Evolutionary conservation across 2,329 filamentous ascomycete species (phyloP).

Genomic region (Neodidymelliopsis sp.): DNA sequence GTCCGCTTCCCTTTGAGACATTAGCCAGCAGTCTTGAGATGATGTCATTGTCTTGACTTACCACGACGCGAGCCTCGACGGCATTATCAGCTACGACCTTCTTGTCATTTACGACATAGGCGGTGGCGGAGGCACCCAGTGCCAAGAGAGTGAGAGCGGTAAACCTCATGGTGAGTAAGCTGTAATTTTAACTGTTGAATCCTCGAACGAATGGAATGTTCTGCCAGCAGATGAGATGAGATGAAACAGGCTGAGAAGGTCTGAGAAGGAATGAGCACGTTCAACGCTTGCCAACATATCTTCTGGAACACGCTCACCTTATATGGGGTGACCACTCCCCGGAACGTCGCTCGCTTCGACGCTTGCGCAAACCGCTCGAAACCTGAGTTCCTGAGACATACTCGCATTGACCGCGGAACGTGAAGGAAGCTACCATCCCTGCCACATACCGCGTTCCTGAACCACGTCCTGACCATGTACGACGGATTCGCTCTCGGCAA

Average conservation of each 20-base stretch:
- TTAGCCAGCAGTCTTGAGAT: conserved; percentile 13
- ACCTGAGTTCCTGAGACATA: conserved; percentile 29
- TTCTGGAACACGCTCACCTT: conserved; percentile 30
- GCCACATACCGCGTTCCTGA: conserved; percentile 13
- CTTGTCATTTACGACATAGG: conserved; percentile 43
- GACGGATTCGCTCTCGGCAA: conserved; percentile 12
- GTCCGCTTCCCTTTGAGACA: conserved; percentile 32
- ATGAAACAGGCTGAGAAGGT: conserved; percentile 38
- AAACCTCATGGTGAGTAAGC: conserved; percentile 42
- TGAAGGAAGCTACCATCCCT: conserved; percentile 19
- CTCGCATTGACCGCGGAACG: conserved; percentile 26
- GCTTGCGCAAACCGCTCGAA: conserved; percentile 10
- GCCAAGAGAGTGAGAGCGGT: conserved; percentile 39
- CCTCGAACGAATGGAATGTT: conserved; percentile 29
- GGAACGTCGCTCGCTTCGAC: conserved; percentile 6
- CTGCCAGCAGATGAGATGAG: conserved; percentile 42
- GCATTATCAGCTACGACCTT: conserved; percentile 27
- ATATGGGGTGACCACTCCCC: conserved; percentile 33
- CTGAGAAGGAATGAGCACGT: conserved; percentile 47
- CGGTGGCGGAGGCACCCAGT: conserved; percentile 41
- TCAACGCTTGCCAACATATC: conserved; percentile 35
- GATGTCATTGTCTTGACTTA: conserved; percentile 18
- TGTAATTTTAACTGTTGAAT: conserved; percentile 19
- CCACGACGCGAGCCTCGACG: conserved; percentile 38
- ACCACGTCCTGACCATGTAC: conserved; percentile 5